These are phyloP conservation scores for Paecilomyces variotii DNA, from an alignment of 2,329 filamentous ascomycete species.

Conservation along the genomic window DNA sequence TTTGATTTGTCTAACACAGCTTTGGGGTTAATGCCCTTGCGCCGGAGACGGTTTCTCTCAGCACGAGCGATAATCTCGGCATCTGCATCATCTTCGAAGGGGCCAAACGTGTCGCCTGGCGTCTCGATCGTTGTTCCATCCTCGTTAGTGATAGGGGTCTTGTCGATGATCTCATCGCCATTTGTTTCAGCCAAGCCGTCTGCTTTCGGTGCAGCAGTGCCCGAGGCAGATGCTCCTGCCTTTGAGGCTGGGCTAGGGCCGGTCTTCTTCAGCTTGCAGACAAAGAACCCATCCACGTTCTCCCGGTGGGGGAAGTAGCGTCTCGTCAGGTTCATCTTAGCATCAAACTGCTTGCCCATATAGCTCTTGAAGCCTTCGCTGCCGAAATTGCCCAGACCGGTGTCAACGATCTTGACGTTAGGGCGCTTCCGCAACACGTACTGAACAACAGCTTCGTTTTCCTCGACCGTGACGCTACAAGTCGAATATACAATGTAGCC, in stretches of 20 bases:
- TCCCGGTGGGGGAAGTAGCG: slow-evolving; percentile 86
- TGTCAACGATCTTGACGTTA: slow-evolving; percentile 89
- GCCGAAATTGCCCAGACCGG: slow-evolving; percentile 74
- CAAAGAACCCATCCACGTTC: slow-evolving; percentile 97
- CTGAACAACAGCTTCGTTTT: slow-evolving; percentile 88
- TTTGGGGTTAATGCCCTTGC: slow-evolving; percentile 65
- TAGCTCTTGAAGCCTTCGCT: slow-evolving; percentile 87
- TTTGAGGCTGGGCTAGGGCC: slow-evolving; percentile 56
- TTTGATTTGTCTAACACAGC: slow-evolving; percentile 39
- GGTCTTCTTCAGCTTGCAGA: slow-evolving; percentile 93
- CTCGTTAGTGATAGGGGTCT: slow-evolving; percentile 54
- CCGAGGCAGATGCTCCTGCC: slow-evolving; percentile 18
- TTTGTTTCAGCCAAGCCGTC: slow-evolving; percentile 14
- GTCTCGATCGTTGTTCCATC: slow-evolving; percentile 20
- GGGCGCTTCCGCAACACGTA: slow-evolving; percentile 87
- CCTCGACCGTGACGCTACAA: slow-evolving; percentile 87
- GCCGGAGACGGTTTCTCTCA: slow-evolving; percentile 65
- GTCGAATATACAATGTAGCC: slow-evolving; percentile 97
- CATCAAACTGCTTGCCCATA: slow-evolving; percentile 85
- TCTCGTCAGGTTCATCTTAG: slow-evolving; percentile 71
- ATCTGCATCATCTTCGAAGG: slow-evolving; percentile 68
- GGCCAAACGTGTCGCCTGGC: slow-evolving; percentile 55
- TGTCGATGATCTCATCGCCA: slow-evolving; percentile 51
- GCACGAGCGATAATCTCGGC: slow-evolving; percentile 62
- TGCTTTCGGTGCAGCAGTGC: slow-evolving; percentile 13